Base-by-base conservation (phyloP, 228 moss, liverwort and hornwort species). In the Sphagnum magellanicum region DNA sequence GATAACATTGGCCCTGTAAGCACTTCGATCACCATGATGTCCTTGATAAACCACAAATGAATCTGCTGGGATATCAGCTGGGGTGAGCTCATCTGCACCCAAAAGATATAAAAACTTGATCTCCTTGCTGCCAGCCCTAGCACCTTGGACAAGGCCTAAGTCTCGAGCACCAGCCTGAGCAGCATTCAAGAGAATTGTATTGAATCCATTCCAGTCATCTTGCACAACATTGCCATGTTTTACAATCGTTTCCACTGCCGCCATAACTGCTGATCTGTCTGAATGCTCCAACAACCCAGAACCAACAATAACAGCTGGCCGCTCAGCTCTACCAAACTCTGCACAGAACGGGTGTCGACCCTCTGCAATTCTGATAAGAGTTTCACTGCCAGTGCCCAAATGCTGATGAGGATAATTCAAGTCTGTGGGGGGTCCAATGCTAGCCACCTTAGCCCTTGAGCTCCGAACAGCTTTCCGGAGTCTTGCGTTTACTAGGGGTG, bases 21-120 rank as follows among this genome's bases (percentile, higher is more conserved):
- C 92, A 80, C 94, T 93, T 5, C 89, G 81, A 70, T 98, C 98
- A 16, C 93, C 93, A 78, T 98, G 98, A 63, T 98, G 98, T 5
- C 98, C 94, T 81, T 98, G 98, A 78, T 92, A 93, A 46, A 93
- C 98, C 64, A 98, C 98, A 67, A 98, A 98, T 7, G 94, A 88
- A 72, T 93, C 76, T 10, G 77, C 79, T 50, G 92, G 87, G 6
- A 93, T 63, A 65, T 93, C 93, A 12, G 88, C 86, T 10, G 93
- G 92, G 59, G 91, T 98, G 66, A 91, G 70, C 49, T 98, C 94
- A 74, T 98, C 98, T 6, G 98, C 92, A 12, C 93, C 98, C 51
- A 98, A 51, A 14, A 93, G 90, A 61, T 98, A 98, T 67, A 92
- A 60, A 52, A 98, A 92, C 77, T 91, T 92, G 8, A 85, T 80